Percentiles rank a stretch among this genome's conserved stretches.
phyloP scores from a whole-genome alignment of 2,329 filamentous ascomycete genomes.

The Colletotrichum gigasporum region DNA sequence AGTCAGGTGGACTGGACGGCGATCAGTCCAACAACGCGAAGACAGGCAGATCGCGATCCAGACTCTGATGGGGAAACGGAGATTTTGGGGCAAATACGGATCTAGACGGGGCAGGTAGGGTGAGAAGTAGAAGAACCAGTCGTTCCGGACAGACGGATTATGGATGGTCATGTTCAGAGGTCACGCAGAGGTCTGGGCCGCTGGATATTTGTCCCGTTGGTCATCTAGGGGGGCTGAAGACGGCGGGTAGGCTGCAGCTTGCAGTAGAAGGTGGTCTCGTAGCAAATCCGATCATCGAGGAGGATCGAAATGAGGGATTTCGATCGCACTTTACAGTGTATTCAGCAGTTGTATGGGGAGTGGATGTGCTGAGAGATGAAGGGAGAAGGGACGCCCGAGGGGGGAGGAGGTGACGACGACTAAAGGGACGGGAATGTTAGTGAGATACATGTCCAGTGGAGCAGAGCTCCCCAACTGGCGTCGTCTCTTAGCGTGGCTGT shows the following conservation, averaged over 20 bases:
- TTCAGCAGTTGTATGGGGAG: neutral
- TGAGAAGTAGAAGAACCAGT: too few species aligned
- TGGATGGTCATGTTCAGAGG: neutral
- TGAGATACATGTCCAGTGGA: neutral
- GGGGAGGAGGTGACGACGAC: neutral
- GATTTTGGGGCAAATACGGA: neutral
- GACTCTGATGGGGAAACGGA: neutral
- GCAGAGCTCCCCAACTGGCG: neutral
- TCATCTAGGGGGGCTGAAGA: neutral
- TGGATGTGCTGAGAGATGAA: conserved; percentile 1
- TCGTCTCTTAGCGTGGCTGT: neutral
- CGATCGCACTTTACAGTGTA: neutral
- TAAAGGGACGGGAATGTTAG: neutral
- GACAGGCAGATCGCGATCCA: conserved; percentile 13
- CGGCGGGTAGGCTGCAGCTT: neutral
- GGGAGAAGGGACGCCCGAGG: conserved; percentile 2
- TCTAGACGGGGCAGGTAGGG: neutral
- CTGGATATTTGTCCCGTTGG: neutral
- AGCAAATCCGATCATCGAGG: neutral
- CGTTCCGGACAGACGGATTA: neutral
- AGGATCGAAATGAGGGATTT: neutral
- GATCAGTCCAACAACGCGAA: neutral
- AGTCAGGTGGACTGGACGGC: neutral
- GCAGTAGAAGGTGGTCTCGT: neutral
- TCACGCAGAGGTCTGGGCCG: neutral